Percentiles rank a stretch among this genome's conserved stretches.
Evolutionary conservation across 441 rosid species (phyloP).

Genomic region (Eugenia klotzschiana): DNA sequence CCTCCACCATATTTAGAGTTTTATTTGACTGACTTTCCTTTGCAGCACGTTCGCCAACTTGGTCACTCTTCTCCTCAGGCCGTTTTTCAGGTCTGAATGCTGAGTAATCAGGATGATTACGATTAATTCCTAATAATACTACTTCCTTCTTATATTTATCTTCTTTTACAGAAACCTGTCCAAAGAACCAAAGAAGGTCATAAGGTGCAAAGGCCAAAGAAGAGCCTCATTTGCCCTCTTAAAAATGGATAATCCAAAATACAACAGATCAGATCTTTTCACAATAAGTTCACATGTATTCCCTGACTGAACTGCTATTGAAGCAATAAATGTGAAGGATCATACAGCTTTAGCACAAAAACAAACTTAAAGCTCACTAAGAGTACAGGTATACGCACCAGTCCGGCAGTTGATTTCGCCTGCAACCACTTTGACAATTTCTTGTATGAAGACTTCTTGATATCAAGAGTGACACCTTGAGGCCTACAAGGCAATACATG

Average conservation of each 20-base stretch:
- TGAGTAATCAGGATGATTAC: slow-evolving; percentile 45
- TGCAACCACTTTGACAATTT: slow-evolving; percentile 91
- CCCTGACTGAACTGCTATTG: neutral
- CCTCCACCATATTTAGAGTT: slow-evolving; percentile 60
- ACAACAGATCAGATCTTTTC: neutral
- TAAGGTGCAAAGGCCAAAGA: neutral
- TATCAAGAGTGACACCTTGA: slow-evolving; percentile 59
- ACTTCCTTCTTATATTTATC: slow-evolving; percentile 85
- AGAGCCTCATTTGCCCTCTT: neutral
- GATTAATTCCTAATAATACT: slow-evolving; percentile 46
- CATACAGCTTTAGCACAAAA: neutral
- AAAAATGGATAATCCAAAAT: neutral
- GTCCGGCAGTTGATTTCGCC: slow-evolving; percentile 63
- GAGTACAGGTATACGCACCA: slow-evolving; percentile 30
- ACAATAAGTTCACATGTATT: neutral
- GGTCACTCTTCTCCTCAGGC: slow-evolving; percentile 34
- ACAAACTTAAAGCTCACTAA: neutral
- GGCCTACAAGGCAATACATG: slow-evolving; percentile 89
- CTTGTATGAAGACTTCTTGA: slow-evolving; percentile 83
- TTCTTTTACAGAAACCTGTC: slow-evolving; percentile 67
- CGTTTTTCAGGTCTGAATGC: slow-evolving; percentile 77
- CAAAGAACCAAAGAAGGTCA: neutral
- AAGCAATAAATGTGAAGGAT: neutral
- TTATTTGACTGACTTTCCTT: slow-evolving; percentile 27
- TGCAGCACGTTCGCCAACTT: slow-evolving; percentile 23